A percentile compares a stretch with the other conserved stretches of the same genome.
Evolutionary conservation across 73 alveolate genomes (phyloP).

Genomic region (Halteria grandinella): DNA sequence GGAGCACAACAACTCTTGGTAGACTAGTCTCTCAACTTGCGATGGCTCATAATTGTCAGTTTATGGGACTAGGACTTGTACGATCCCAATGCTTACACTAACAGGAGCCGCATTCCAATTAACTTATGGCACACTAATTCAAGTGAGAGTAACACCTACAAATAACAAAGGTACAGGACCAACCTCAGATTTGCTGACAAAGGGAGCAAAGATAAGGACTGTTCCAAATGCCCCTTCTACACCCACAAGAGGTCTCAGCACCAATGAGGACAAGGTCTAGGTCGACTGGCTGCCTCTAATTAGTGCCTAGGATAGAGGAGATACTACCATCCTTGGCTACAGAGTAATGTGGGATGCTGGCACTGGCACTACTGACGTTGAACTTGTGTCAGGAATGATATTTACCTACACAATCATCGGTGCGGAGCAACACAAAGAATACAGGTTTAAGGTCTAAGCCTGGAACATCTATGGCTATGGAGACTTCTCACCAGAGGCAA

Average conservation of each 20-base stretch:
- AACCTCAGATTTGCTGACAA: constrained; percentile 4
- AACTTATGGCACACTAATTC: background rate
- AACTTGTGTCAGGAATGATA: constrained; percentile 10
- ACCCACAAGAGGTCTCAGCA: background rate
- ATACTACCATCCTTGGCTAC: background rate
- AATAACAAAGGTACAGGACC: constrained; percentile 38
- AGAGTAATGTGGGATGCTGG: background rate
- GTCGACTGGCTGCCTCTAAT: background rate
- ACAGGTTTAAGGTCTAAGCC: constrained; percentile 59
- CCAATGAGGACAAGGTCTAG: background rate
- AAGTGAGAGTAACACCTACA: constrained; percentile 42
- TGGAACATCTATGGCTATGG: constrained; percentile 61
- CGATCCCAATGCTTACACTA: constrained; percentile 33
- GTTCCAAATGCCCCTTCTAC: constrained; percentile 26
- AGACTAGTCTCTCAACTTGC: constrained; percentile 10
- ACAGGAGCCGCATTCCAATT: constrained; percentile 2
- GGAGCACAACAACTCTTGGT: background rate
- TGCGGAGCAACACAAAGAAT: constrained; percentile 8
- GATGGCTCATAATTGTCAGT: constrained; percentile 16
- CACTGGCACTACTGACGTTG: background rate
- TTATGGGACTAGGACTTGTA: constrained; percentile 11
- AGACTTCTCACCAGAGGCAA: background rate
- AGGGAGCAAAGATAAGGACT: constrained; percentile 31
- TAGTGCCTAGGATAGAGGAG: background rate
- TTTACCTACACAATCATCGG: constrained; percentile 32